Evolutionary conservation across 176 grass and related monocot species (phyloP).

Genomic region (Aegilops sharonensis): DNA sequence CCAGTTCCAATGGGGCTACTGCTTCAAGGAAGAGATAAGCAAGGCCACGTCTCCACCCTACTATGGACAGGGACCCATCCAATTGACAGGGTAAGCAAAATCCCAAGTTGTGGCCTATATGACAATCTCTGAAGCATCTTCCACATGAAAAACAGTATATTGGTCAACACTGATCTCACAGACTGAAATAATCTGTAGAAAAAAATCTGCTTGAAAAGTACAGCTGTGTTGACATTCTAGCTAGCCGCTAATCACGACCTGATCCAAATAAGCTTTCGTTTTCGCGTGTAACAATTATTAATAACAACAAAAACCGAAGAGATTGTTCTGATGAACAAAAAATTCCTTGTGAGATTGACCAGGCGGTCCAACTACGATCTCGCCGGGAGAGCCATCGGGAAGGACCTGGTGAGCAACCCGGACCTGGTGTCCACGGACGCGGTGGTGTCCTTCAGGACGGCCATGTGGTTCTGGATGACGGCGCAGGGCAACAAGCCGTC

Average conservation of each 20-base stretch:
- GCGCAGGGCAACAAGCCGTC: constrained; percentile 57
- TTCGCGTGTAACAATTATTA: not conserved
- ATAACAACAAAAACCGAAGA: not conserved
- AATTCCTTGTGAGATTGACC: not conserved
- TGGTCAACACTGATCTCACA: not conserved
- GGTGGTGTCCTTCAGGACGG: constrained; percentile 61
- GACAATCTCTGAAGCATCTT: not conserved
- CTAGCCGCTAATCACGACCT: not conserved
- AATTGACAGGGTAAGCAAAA: constrained; percentile 45
- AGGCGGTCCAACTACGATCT: constrained; percentile 53
- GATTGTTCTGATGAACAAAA: not conserved
- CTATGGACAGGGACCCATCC: constrained; percentile 56
- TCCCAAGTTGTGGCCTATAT: not conserved
- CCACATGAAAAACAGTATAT: not conserved
- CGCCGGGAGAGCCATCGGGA: constrained; percentile 33
- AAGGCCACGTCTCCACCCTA: not conserved
- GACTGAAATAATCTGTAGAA: not conserved
- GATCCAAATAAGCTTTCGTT: not conserved
- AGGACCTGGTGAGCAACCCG: constrained; percentile 56
- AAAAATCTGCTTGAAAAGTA: constrained; percentile 13
- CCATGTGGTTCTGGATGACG: constrained; percentile 66
- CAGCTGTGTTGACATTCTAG: not conserved
- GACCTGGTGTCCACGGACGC: constrained; percentile 40
- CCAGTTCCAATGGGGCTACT: constrained; percentile 60
- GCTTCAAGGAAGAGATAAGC: constrained; percentile 40